Base-by-base conservation (phyloP, 805 yeast species). In the Saccharomycopsis schoenii region DNA sequence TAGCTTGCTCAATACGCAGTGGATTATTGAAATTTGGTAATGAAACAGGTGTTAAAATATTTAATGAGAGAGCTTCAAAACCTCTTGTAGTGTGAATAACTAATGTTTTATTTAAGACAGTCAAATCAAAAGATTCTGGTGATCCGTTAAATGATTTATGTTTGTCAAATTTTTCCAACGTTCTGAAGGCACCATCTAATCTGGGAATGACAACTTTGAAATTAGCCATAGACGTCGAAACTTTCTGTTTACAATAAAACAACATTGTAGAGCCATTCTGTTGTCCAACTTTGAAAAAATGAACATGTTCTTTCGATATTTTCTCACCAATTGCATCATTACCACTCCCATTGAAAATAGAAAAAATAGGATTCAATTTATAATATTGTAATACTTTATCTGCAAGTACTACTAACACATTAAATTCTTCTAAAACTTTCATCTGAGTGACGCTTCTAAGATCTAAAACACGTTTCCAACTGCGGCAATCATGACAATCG, bases 21-120 rank as follows among this genome's bases (percentile, higher is more conserved):
- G 52, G 52, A 47, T 47, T 47, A 65, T 60, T 52, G 37, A 57
- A 62, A 50, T 43, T 41, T 8, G 93, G 92, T 2, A 83, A 77
- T 1, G 84, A 78, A 59, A 84, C 74, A 0, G 85, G 81, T 19
- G 73, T 73, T 21, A 80, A 73, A 52, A 81, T 80, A 61, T 84
- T 84, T 58, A 87, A 75, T 4, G 85, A 80, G 66, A 83, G 74
- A 36, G 86, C 78, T 62, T 87, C 85, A 65, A 86, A 84, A 0
- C 92, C 92, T 66, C 82, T 80, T 17, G 80, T 73, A 0, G 90
- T 80, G 67, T 86, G 88, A 0, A 86, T 80, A 0, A 89, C 83
- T 69, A 88, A 79, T 58, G 88, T 79, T 21, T 83, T 81, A 62
- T 84, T 82, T 72, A 89, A 83, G 1, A 86, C 75, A 0, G 87